Conservation (phyloP, 2,329 filamentous ascomycete species). For the Didymella exigua region DNA sequence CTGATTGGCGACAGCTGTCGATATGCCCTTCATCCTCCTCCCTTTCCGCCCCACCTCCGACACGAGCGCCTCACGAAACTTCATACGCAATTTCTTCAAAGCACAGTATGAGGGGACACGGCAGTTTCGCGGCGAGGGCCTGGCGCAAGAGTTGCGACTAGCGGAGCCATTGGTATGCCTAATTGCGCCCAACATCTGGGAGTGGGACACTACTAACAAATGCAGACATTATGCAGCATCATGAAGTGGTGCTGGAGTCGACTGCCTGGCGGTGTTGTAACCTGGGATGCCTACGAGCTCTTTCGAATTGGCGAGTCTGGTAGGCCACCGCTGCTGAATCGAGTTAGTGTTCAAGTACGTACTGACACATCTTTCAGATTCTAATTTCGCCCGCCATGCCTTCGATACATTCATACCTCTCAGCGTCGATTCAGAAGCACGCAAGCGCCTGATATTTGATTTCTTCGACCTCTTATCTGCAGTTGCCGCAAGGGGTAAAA, state of each 20-base stretch:
- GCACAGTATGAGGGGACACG: constrained; percentile 63
- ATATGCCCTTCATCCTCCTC: constrained; percentile 89
- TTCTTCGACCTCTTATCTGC: constrained; percentile 94
- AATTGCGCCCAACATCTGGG: constrained; percentile 1
- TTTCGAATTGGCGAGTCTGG: constrained; percentile 94
- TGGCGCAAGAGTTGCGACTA: constrained; percentile 87
- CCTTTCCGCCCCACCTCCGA: constrained; percentile 94
- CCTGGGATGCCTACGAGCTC: constrained; percentile 95
- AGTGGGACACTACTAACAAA: constrained; percentile 32
- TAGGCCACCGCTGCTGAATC: constrained; percentile 51
- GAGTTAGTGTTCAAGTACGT: constrained; percentile 7
- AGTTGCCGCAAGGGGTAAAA: constrained; percentile 89
- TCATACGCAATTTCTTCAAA: constrained; percentile 91
- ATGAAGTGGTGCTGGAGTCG: constrained; percentile 99
- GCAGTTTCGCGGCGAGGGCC: constrained; percentile 67
- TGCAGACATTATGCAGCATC: constrained; percentile 86
- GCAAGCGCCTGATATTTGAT: constrained; percentile 88
- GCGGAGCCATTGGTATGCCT: constrained; percentile 85
- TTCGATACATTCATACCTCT: constrained; percentile 97
- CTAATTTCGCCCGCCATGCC: constrained; percentile 85
- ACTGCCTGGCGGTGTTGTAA: constrained; percentile 86
- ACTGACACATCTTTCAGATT: constrained; percentile 65
- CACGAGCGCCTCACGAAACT: constrained; percentile 86
- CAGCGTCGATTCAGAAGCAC: constrained; percentile 84
- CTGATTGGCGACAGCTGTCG: constrained; percentile 66